Evolutionary conservation across 2,329 filamentous ascomycete species (phyloP).

Genomic region (Colletotrichum tofieldiae): DNA sequence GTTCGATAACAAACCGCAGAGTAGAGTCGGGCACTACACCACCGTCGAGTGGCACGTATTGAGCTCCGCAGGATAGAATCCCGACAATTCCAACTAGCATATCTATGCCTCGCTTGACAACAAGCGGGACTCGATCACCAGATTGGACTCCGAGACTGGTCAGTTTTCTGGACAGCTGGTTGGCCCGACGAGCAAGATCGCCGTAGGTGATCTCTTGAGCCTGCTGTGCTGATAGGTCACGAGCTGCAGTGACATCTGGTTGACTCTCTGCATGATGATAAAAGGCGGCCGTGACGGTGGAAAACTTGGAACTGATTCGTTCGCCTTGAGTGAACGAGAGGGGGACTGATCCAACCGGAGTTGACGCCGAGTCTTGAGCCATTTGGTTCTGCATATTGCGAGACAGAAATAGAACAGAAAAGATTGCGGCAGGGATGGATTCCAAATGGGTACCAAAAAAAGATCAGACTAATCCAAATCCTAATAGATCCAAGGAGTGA

Average conservation of each 20-base stretch:
- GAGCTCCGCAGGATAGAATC: conserved; percentile 70
- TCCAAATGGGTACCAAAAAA: conserved; percentile 33
- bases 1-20: conserved; percentile 63
- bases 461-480: conserved; percentile 36
- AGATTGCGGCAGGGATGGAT: conserved; percentile 24
- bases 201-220: conserved; percentile 57
- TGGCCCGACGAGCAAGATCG: conserved; percentile 59
- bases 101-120: conserved; percentile 68
- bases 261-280: conserved; percentile 50
- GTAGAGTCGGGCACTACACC: conserved; percentile 66
- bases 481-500: conserved; percentile 18
- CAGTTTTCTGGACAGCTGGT: conserved; percentile 59
- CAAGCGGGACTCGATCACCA: conserved; percentile 65
- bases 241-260: conserved; percentile 57
- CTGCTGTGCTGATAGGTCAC: conserved; percentile 50
- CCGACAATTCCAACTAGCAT: conserved; percentile 72
- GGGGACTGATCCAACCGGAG: conserved; percentile 34
- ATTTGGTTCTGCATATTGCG: conserved; percentile 30
- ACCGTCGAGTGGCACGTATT: conserved; percentile 74
- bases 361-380: conserved; percentile 15
- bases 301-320: conserved; percentile 27
- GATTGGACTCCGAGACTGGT: conserved; percentile 56
- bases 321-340: conserved; percentile 29
- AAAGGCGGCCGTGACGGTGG: conserved; percentile 43
- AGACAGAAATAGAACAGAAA: conserved; percentile 36